These are phyloP conservation scores for Mycena floridula DNA, from an alignment of 768 basidiomycete genomes.

Conservation along the genomic window DNA sequence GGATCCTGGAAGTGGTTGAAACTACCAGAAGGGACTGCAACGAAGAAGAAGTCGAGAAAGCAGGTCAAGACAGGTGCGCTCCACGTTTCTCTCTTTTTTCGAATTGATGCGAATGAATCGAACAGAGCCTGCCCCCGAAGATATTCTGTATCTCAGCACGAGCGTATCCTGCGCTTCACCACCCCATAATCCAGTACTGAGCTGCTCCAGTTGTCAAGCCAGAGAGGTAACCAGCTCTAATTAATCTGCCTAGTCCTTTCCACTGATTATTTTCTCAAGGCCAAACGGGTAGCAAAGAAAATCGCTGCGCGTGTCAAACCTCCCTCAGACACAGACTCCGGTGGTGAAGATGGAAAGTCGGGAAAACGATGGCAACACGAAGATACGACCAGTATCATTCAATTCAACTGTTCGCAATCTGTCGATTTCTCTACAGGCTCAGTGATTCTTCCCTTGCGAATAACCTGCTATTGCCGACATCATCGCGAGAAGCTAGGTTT, in stretches of 20 bases:
- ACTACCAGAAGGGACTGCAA: conserved; percentile 74
- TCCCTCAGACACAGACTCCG: conserved; percentile 67
- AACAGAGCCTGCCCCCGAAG: conserved; percentile 63
- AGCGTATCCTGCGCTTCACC: conserved; percentile 78
- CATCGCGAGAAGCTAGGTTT: conserved; percentile 97
- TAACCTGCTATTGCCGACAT: conserved; percentile 98
- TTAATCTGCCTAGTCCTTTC: not conserved
- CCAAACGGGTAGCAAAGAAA: conserved; percentile 86
- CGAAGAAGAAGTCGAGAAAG: conserved; percentile 79
- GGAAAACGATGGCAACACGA: conserved; percentile 46
- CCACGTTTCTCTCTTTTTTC: conserved; percentile 14
- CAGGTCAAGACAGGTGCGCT: conserved; percentile 72
- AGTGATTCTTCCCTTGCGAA: conserved; percentile 84
- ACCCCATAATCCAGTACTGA: conserved; percentile 69
- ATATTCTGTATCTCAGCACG: conserved; percentile 66
- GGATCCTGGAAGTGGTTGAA: conserved; percentile 90
- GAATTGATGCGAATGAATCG: too few species aligned
- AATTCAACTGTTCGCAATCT: conserved; percentile 91
- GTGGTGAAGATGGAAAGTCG: conserved; percentile 42
- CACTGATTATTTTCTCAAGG: conserved; percentile 32
- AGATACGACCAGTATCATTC: conserved; percentile 80
- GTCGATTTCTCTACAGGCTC: conserved; percentile 87
- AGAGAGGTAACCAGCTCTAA: conserved; percentile 57
- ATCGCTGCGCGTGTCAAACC: conserved; percentile 80
- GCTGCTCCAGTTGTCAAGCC: conserved; percentile 83